Conservation (phyloP, 768 basidiomycete genomes). For the Leccinum pellstonianum region DNA sequence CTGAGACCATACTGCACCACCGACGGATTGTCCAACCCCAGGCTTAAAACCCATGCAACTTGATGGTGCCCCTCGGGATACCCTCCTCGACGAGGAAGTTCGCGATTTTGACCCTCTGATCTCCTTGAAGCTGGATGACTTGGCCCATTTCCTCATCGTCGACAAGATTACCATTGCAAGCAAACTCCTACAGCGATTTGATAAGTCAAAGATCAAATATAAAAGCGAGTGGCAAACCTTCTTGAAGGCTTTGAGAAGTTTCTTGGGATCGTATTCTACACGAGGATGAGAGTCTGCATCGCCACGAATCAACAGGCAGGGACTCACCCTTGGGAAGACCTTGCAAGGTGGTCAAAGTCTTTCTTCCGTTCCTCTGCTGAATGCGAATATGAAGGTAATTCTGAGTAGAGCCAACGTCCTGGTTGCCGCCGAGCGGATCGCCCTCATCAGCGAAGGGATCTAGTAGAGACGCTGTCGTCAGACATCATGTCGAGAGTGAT, state of each 20-base stretch:
- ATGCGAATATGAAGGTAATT: constrained; percentile 95
- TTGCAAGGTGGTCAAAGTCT: constrained; percentile 96
- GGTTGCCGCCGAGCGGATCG: constrained; percentile 70
- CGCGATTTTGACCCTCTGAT: constrained; percentile 90
- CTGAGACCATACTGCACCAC: constrained; percentile 5
- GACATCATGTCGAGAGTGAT: background rate
- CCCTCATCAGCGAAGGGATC: constrained; percentile 97
- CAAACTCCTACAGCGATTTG: constrained; percentile 70
- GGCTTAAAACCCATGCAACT: constrained; percentile 82
- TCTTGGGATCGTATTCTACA: constrained; percentile 96
- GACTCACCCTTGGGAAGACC: constrained; percentile 83
- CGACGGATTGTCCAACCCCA: constrained; percentile 3
- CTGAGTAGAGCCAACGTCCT: constrained; percentile 77
- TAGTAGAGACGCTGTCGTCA: constrained; percentile 34
- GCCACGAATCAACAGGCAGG: constrained; percentile 2
- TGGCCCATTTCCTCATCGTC: constrained; percentile 94
- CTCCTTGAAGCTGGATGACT: constrained; percentile 98
- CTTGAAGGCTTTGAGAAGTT: constrained; percentile 98
- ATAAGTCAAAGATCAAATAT: constrained; percentile 10
- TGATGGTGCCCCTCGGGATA: constrained; percentile 73
- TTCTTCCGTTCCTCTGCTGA: constrained; percentile 98
- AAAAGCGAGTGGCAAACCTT: constrained; percentile 54
- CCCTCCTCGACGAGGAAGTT: constrained; percentile 85
- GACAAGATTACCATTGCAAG: constrained; percentile 96
- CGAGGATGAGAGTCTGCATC: constrained; percentile 15